Conservation (phyloP, 192 early-diverging fungal genomes). For the Coemansia guatemalensis region DNA sequence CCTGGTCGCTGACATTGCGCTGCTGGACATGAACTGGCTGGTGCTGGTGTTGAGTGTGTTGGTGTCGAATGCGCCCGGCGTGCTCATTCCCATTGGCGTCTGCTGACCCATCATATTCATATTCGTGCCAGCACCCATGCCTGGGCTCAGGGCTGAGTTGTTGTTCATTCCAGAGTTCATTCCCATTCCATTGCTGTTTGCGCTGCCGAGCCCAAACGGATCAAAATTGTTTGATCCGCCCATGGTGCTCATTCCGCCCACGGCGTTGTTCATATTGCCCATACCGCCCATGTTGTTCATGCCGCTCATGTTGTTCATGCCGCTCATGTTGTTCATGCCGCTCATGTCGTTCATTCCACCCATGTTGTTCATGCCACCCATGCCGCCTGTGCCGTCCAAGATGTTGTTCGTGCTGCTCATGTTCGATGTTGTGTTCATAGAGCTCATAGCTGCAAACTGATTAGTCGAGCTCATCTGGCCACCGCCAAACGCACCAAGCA, state of each 20-base stretch:
- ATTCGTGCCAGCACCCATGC: conserved; percentile 3
- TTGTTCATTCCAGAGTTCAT: conserved; percentile 14
- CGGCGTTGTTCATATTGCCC: background rate
- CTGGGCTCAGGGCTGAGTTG: conserved; percentile 1
- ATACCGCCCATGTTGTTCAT: conserved; percentile 2
- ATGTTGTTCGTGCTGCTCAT: conserved; percentile 12
- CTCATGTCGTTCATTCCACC: background rate
- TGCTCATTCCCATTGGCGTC: conserved; percentile 16
- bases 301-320: background rate
- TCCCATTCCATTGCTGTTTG: conserved; percentile 1
- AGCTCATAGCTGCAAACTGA: conserved; percentile 26
- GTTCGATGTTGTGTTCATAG: conserved; percentile 13
- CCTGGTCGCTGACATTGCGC: conserved; percentile 28
- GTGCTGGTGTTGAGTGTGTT: conserved; percentile 31
- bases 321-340: background rate
- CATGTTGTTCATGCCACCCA: conserved; percentile 9
- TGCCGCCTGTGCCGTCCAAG: conserved; percentile 1
- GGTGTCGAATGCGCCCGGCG: conserved; percentile 14
- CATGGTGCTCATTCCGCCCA: conserved; percentile 13
- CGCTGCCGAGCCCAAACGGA: conserved; percentile 39
- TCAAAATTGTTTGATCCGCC: conserved; percentile 29
- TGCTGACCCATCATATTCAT: conserved; percentile 23
- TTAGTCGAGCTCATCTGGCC: conserved; percentile 14
- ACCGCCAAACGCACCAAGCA: conserved; percentile 28
- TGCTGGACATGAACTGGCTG: conserved; percentile 38